These are phyloP conservation scores for Casuarina glauca DNA, from an alignment of 306 rosid species.

Conservation along the genomic window DNA sequence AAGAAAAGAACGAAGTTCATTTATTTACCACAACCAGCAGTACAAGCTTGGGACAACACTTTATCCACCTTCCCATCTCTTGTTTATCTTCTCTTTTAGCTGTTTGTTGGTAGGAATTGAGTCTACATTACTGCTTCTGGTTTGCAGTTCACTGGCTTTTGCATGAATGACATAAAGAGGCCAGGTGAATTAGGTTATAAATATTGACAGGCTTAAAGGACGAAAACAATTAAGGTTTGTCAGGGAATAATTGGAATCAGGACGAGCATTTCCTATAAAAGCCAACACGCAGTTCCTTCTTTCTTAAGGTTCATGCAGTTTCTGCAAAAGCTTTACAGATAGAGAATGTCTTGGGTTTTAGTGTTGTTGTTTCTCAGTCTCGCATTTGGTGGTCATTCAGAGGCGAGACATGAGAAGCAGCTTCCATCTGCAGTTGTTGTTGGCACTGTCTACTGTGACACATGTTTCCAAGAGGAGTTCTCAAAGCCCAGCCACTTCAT, in stretches of 20 bases:
- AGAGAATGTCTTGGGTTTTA: conserved; percentile 47
- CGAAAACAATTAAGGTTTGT: too few species aligned
- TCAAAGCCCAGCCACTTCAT: conserved; percentile 59
- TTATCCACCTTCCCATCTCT: conserved; percentile 10
- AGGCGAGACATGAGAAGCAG: conserved; percentile 38
- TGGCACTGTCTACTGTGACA: conserved; percentile 82
- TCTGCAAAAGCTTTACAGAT: too few species aligned
- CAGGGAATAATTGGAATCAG: too few species aligned
- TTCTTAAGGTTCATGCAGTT: too few species aligned
- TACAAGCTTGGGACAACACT: conserved; percentile 10
- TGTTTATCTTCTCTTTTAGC: conserved; percentile 25
- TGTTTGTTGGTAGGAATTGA: conserved; percentile 47
- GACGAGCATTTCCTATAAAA: too few species aligned
- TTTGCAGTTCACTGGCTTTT: conserved; percentile 67
- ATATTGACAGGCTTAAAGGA: neutral
- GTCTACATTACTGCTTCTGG: conserved; percentile 54
- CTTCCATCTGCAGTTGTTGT: conserved; percentile 56
- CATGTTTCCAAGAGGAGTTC: conserved; percentile 57
- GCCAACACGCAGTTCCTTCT: too few species aligned
- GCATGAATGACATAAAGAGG: conserved; percentile 53
- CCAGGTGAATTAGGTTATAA: conserved; percentile 22
- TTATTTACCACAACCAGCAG: conserved; percentile 26
- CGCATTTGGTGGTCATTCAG: conserved; percentile 33
- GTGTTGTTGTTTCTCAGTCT: conserved; percentile 43
- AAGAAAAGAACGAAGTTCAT: conserved; percentile 38